These are phyloP conservation scores for Symmetrospora coprosmae DNA, from an alignment of 768 basidiomycete genomes.

Conservation along the genomic window DNA sequence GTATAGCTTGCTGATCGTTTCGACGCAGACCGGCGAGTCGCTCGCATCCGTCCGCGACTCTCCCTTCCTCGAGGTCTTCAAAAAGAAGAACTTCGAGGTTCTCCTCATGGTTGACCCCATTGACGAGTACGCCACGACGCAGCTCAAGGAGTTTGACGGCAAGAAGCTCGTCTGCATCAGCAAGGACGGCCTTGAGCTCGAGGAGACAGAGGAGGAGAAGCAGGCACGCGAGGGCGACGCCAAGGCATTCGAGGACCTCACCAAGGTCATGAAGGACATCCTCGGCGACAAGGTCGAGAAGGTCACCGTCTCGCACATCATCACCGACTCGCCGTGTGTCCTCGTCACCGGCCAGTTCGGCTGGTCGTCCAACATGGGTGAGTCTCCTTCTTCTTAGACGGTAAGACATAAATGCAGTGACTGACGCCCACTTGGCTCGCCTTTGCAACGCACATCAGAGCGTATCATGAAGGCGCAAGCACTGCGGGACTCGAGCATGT, in stretches of 20 bases:
- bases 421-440: no score
- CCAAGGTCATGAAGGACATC: constrained; percentile 89
- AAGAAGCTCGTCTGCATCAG: constrained; percentile 96
- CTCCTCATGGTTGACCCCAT: constrained; percentile 96
- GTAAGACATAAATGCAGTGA: no score
- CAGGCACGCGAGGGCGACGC: constrained; percentile 69
- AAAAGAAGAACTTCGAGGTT: constrained; percentile 98
- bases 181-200: constrained; percentile 97
- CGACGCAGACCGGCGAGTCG: constrained; percentile 77
- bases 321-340: constrained; percentile 49
- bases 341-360: constrained; percentile 93
- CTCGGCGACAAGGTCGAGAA: constrained; percentile 99
- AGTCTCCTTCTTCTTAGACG: no score
- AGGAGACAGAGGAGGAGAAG: constrained; percentile 99
- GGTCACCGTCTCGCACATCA: constrained; percentile 74
- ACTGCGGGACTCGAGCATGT: constrained; percentile 89
- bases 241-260: constrained; percentile 68
- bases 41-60: constrained; percentile 79
- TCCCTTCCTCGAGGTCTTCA: constrained; percentile 96
- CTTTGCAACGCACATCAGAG: constrained; percentile 43
- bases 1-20: background rate
- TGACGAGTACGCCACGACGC: constrained; percentile 94
- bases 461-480: constrained; percentile 99
- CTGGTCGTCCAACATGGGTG: constrained; percentile 97
- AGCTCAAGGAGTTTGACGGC: constrained; percentile 97